Conservation (phyloP, 441 rosid species). For the Jatropha podagrica region DNA sequence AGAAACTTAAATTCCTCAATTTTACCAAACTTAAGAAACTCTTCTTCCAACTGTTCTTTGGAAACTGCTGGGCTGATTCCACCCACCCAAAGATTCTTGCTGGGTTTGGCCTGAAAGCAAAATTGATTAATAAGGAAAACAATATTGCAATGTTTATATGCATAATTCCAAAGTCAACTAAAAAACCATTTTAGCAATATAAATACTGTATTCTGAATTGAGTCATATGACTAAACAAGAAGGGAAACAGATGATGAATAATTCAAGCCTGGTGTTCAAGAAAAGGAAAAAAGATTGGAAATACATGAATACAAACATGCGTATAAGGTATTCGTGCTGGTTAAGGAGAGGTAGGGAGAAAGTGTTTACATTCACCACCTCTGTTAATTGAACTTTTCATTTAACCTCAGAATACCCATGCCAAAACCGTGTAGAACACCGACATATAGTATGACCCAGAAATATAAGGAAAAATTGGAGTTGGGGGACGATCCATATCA, state of each 20-base stretch:
- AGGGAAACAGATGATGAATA: not conserved
- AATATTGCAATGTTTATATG: not conserved
- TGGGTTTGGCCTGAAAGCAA: constrained; percentile 74
- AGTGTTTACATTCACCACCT: not conserved
- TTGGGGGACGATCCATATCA: not conserved
- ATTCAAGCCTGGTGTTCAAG: too few species aligned
- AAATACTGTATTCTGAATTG: not conserved
- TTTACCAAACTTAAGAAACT: constrained; percentile 75
- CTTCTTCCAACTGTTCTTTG: constrained; percentile 69
- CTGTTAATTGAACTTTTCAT: not conserved
- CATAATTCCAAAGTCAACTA: not conserved
- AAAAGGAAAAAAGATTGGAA: not conserved
- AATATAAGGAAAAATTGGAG: not conserved
- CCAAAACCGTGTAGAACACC: not conserved
- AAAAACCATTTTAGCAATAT: not conserved
- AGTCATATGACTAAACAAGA: not conserved
- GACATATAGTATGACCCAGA: not conserved
- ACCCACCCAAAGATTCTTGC: constrained; percentile 87
- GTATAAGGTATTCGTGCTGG: not conserved
- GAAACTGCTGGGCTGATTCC: constrained; percentile 71
- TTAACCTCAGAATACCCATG: not conserved
- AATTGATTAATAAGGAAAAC: constrained; percentile 5
- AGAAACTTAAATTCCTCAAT: constrained; percentile 77
- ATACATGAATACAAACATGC: not conserved
- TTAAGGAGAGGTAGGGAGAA: not conserved